A percentile compares a stretch with the other conserved stretches of the same genome.
phyloP scores from a whole-genome alignment of 129 eudicot species.

The Daucus carota region DNA sequence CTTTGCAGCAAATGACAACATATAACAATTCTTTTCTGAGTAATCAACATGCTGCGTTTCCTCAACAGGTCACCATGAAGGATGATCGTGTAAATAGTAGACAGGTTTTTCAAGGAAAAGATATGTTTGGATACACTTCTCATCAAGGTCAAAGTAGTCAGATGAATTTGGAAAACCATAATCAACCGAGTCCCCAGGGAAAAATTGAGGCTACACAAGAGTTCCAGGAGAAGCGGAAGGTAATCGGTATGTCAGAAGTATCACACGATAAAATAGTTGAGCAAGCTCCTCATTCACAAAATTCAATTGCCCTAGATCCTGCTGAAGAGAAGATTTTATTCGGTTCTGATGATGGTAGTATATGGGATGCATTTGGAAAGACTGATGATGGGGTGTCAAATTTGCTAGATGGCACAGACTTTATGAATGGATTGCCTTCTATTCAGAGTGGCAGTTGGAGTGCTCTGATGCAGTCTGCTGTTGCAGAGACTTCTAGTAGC shows the following conservation, averaged over 20 bases:
- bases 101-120: slow-evolving; percentile 42
- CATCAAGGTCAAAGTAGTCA: slow-evolving; percentile 37
- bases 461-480: slow-evolving; percentile 99
- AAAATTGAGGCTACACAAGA: slow-evolving; percentile 28
- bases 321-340: slow-evolving; percentile 80
- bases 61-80: slow-evolving; percentile 38
- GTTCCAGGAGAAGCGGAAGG: slow-evolving; percentile 26
- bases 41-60: slow-evolving; percentile 33
- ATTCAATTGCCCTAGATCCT: slow-evolving; percentile 61
- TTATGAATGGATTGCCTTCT: slow-evolving; percentile 45
- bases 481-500: slow-evolving; percentile 69
- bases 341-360: slow-evolving; percentile 82
- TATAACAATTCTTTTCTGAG: slow-evolving; percentile 41
- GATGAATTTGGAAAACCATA: slow-evolving; percentile 31
- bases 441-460: slow-evolving; percentile 96
- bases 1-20: slow-evolving; percentile 32
- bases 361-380: slow-evolving; percentile 83
- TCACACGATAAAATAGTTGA: slow-evolving; percentile 26
- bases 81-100: slow-evolving; percentile 22
- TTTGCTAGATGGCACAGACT: slow-evolving; percentile 41
- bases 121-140: slow-evolving; percentile 36
- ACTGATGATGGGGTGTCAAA: slow-evolving; percentile 33
- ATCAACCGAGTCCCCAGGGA: slow-evolving; percentile 35
- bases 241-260: slow-evolving; percentile 22
- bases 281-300: slow-evolving; percentile 27